Evolutionary conservation across 805 yeast genomes (phyloP).

Genomic region (Candida vaughaniae): DNA sequence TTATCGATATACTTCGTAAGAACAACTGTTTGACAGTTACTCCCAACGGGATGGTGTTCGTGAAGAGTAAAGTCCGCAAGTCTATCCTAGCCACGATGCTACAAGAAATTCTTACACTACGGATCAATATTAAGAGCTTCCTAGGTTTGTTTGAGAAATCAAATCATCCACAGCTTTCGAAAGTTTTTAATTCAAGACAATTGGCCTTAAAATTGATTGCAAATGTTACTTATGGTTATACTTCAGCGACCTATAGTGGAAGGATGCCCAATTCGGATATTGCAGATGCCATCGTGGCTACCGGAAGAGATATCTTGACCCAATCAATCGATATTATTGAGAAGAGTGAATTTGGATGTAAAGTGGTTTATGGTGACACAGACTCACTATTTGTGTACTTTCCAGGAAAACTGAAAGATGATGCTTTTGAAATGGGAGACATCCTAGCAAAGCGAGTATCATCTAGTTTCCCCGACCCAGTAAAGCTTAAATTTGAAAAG

Average conservation of each 20-base stretch:
- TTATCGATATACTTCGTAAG: constrained; percentile 51
- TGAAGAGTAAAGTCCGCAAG: constrained; percentile 60
- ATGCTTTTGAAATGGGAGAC: constrained; percentile 75
- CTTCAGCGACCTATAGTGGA: constrained; percentile 93
- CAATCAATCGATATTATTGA: constrained; percentile 72
- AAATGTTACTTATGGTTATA: constrained; percentile 93
- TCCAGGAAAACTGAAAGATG: constrained; percentile 74
- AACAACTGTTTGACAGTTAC: constrained; percentile 58
- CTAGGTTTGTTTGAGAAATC: constrained; percentile 47
- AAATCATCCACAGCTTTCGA: constrained; percentile 47
- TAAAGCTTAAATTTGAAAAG: constrained; percentile 84
- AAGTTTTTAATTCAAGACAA: constrained; percentile 72
- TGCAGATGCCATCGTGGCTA: constrained; percentile 91
- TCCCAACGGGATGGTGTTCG: constrained; percentile 86
- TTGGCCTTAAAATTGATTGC: constrained; percentile 87
- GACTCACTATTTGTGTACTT: constrained; percentile 89
- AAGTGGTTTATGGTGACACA: constrained; percentile 95
- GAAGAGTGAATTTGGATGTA: constrained; percentile 69
- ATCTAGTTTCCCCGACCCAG: constrained; percentile 70
- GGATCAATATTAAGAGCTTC: constrained; percentile 75
- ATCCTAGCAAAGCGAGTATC: constrained; percentile 69
- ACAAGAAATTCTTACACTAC: constrained; percentile 73
- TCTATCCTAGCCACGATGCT: constrained; percentile 83
- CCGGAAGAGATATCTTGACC: constrained; percentile 82
- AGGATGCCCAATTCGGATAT: constrained; percentile 96